phyloP scores from a whole-genome alignment of 371 early-diverging fungal genomes.

The Rhizomucor pusillus region DNA sequence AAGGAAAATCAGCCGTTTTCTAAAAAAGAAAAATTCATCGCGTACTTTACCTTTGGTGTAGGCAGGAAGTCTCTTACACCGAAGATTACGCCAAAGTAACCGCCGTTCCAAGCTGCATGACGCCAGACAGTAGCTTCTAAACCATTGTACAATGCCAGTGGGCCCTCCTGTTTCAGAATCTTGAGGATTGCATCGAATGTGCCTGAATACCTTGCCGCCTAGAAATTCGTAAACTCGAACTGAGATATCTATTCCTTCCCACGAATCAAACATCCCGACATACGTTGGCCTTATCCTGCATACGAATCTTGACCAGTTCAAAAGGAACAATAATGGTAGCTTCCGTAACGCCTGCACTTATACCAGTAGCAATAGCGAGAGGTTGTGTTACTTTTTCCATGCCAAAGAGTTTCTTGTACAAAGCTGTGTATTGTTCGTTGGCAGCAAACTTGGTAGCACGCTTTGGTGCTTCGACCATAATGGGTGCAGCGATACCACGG shows the following conservation, averaged over 20 bases:
- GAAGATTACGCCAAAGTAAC: slow-evolving; percentile 90
- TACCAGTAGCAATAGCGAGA: slow-evolving; percentile 86
- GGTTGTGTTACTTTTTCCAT: slow-evolving; percentile 69
- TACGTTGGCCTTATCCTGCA: slow-evolving; percentile 82
- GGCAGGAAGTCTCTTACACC: slow-evolving; percentile 71
- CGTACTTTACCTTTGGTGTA: slow-evolving; percentile 65
- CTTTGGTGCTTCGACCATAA: slow-evolving; percentile 98
- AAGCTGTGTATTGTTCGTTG: slow-evolving; percentile 82
- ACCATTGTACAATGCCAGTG: slow-evolving; percentile 88
- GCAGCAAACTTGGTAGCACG: slow-evolving; percentile 96
- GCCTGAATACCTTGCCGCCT: slow-evolving; percentile 75
- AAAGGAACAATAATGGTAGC: slow-evolving; percentile 89
- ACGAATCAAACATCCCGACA: slow-evolving; percentile 4
- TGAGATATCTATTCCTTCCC: background rate
- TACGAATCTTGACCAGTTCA: slow-evolving; percentile 94
- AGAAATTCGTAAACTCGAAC: background rate
- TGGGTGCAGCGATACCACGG: slow-evolving; percentile 94
- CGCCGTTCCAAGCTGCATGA: slow-evolving; percentile 94
- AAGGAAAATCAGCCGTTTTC: background rate
- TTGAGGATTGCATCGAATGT: slow-evolving; percentile 74
- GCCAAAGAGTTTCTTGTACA: slow-evolving; percentile 72
- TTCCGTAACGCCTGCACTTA: slow-evolving; percentile 93
- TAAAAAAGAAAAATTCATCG: background rate
- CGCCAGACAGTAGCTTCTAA: slow-evolving; percentile 95
- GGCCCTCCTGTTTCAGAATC: slow-evolving; percentile 74